These are phyloP conservation scores for Scleroderma bovista DNA, from an alignment of 768 basidiomycete species.

Conservation along the genomic window DNA sequence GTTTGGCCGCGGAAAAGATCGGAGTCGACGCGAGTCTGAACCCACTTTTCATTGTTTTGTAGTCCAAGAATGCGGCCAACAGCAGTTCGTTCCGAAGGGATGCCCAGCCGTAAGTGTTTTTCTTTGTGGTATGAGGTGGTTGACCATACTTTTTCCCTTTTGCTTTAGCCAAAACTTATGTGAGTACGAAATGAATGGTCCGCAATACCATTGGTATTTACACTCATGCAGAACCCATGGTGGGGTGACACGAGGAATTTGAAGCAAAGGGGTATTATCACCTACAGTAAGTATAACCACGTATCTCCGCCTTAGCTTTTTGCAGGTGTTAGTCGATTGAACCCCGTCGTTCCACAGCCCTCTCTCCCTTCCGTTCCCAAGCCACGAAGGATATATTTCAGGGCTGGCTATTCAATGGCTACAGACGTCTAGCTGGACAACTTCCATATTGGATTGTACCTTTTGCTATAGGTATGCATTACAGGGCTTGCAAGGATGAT, in stretches of 20 bases:
- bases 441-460: conserved; percentile 77
- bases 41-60: conserved; percentile 5
- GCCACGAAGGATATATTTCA: conserved; percentile 66
- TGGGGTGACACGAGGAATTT: conserved; percentile 76
- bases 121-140: not conserved
- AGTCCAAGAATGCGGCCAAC: conserved; percentile 40
- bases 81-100: conserved; percentile 60
- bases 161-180: conserved; percentile 68
- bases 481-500: not conserved
- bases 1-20: conserved; percentile 32
- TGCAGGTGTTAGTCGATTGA: too few relatives aligned
- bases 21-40: conserved; percentile 11
- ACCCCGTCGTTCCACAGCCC: too few relatives aligned
- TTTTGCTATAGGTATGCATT: conserved; percentile 63
- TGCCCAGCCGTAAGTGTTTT: conserved; percentile 71
- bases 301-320: not conserved
- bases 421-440: conserved; percentile 67
- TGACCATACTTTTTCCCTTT: conserved; percentile 9
- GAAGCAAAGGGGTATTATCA: conserved; percentile 70
- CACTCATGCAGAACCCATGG: conserved; percentile 69
- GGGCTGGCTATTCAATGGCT: conserved; percentile 84
- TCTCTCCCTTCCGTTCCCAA: conserved; percentile 80
- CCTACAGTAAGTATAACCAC: conserved; percentile 73
- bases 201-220: not conserved
- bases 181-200: conserved; percentile 38